These are phyloP conservation scores for Xylariaceae sp. DNA, from an alignment of 2,329 filamentous ascomycete genomes.

Conservation along the genomic window DNA sequence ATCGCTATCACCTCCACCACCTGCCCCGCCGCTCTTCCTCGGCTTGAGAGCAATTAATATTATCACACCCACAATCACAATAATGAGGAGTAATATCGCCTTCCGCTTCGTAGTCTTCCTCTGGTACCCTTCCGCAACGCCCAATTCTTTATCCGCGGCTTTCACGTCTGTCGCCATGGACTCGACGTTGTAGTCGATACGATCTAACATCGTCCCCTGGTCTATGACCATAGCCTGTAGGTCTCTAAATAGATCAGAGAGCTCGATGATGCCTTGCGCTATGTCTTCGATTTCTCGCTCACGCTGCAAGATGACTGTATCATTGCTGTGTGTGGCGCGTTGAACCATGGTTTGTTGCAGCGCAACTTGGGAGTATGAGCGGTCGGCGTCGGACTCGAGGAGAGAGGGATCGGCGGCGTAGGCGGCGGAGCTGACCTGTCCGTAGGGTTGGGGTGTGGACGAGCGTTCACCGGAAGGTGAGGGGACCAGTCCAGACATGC, in stretches of 20 bases:
- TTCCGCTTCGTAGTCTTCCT: slow-evolving; percentile 85
- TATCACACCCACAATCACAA: slow-evolving; percentile 83
- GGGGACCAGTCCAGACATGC: slow-evolving; percentile 61
- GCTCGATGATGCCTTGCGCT: slow-evolving; percentile 94
- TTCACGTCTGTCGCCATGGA: slow-evolving; percentile 92
- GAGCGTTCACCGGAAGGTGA: slow-evolving; percentile 51
- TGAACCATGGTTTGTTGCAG: slow-evolving; percentile 68
- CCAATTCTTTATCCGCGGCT: slow-evolving; percentile 87
- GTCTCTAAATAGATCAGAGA: slow-evolving; percentile 95
- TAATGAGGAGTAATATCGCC: slow-evolving; percentile 81
- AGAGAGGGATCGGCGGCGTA: slow-evolving; percentile 82
- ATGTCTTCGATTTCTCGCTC: slow-evolving; percentile 98
- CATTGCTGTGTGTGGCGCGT: slow-evolving; percentile 69
- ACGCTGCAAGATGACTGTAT: slow-evolving; percentile 81
- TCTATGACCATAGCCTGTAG: slow-evolving; percentile 94
- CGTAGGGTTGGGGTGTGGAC: slow-evolving; percentile 43
- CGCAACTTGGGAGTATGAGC: slow-evolving; percentile 85
- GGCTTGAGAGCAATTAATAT: slow-evolving; percentile 82
- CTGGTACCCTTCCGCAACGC: slow-evolving; percentile 85
- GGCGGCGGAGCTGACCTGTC: slow-evolving; percentile 36
- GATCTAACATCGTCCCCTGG: slow-evolving; percentile 85
- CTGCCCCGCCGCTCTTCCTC: slow-evolving; percentile 43
- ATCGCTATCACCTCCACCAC: slow-evolving; percentile 2
- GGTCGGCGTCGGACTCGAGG: slow-evolving; percentile 90
- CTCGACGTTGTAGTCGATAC: slow-evolving; percentile 98